phyloP scores from a whole-genome alignment of 805 yeast species.

The Teunomyces panamensis region DNA sequence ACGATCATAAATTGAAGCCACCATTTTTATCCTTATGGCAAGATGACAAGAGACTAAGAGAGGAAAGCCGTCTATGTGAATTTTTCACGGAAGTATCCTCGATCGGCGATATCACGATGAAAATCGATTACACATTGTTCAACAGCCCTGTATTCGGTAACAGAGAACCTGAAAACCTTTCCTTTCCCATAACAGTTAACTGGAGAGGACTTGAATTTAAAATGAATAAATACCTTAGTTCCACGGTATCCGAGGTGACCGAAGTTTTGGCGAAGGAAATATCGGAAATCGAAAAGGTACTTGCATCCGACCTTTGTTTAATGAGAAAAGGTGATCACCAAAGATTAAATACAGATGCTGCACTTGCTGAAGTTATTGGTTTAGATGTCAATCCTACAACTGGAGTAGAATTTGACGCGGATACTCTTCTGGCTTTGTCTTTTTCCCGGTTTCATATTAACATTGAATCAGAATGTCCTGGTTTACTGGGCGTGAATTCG shows the following conservation, averaged over 20 bases:
- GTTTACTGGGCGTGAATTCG: slow-evolving; percentile 14
- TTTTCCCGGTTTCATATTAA: slow-evolving; percentile 13
- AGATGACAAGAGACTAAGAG: slow-evolving; percentile 10
- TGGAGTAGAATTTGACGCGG: slow-evolving; percentile 11
- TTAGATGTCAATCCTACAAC: slow-evolving; percentile 29
- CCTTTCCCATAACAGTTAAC: slow-evolving; percentile 19
- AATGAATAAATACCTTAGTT: slow-evolving; percentile 17
- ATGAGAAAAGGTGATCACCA: neutral
- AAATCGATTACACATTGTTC: slow-evolving; percentile 24
- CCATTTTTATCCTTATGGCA: slow-evolving; percentile 15
- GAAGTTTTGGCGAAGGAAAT: slow-evolving; percentile 14
- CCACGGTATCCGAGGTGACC: slow-evolving; percentile 18
- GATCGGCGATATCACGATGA: slow-evolving; percentile 11
- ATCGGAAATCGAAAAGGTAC: neutral
- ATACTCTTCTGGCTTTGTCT: neutral
- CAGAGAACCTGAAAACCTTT: slow-evolving; percentile 22
- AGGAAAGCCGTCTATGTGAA: slow-evolving; percentile 12
- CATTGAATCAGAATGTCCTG: slow-evolving; percentile 13
- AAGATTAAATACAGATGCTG: slow-evolving; percentile 5
- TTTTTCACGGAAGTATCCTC: slow-evolving; percentile 10
- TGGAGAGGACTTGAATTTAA: slow-evolving; percentile 10
- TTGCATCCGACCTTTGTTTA: neutral
- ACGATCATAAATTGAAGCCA: slow-evolving; percentile 23
- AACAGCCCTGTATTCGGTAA: slow-evolving; percentile 17
- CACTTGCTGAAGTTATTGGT: slow-evolving; percentile 12